Evolutionary conservation across 257 asterid species (phyloP).

Genomic region (Handroanthus guayacan): DNA sequence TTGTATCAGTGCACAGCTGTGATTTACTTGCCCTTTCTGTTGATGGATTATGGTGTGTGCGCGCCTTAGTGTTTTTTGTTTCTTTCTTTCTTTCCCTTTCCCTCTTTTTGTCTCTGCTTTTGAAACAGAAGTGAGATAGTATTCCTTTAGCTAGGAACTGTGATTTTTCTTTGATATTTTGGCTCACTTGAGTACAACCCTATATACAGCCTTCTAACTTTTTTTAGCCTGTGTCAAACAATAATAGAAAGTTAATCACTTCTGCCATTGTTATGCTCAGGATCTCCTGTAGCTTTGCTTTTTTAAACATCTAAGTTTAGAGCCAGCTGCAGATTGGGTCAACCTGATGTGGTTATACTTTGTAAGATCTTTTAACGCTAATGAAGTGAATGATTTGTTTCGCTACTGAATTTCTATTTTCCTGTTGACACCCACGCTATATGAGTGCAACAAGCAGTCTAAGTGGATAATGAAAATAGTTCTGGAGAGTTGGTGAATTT

Average conservation of each 20-base stretch:
- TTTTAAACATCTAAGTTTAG: constrained; percentile 16
- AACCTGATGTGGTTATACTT: constrained; percentile 7
- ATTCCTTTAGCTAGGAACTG: constrained; percentile 9
- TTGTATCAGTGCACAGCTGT: constrained; percentile 1
- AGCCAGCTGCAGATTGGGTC: background rate
- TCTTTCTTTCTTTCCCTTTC: too few relatives aligned
- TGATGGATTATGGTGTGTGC: constrained; percentile 27
- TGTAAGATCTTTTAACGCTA: background rate
- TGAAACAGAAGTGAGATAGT: constrained; percentile 8
- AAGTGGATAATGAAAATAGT: background rate
- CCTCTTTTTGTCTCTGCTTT: background rate
- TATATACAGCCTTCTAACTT: constrained; percentile 11
- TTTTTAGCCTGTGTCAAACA: constrained; percentile 6
- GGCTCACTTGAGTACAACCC: constrained; percentile 14
- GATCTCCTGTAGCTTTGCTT: background rate
- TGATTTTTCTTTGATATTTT: constrained; percentile 19
- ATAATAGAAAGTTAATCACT: constrained; percentile 8
- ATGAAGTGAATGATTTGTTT: constrained; percentile 27
- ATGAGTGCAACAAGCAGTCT: background rate
- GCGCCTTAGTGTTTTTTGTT: too few relatives aligned
- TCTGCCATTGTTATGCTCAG: background rate
- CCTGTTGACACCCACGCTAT: constrained; percentile 4
- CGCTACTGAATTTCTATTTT: constrained; percentile 11
- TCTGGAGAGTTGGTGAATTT: background rate
- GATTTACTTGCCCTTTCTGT: constrained; percentile 21